Conservation (phyloP, 2,329 filamentous ascomycete genomes). For the Aspergillus calidoustus region DNA sequence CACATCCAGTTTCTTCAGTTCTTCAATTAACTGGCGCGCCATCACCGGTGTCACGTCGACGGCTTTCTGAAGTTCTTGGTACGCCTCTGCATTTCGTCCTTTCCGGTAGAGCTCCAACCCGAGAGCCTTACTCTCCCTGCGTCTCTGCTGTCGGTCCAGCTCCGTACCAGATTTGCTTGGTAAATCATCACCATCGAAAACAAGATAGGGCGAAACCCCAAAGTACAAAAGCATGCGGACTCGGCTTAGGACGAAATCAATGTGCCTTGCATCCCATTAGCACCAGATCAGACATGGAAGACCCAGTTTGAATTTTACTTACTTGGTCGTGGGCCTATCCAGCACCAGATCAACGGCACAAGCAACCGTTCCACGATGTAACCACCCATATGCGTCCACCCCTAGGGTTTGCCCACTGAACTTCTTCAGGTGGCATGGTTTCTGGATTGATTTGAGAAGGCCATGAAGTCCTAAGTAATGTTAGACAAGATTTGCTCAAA, state of each 20-base stretch:
- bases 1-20: constrained; percentile 78
- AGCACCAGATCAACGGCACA: constrained; percentile 91
- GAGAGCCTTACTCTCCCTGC: constrained; percentile 74
- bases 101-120: constrained; percentile 81
- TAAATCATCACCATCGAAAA: constrained; percentile 94
- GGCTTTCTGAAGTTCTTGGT: constrained; percentile 88
- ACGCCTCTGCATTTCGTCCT: constrained; percentile 79
- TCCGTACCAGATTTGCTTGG: constrained; percentile 93
- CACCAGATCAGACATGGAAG: constrained; percentile 57
- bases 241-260: constrained; percentile 87
- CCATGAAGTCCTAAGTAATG: constrained; percentile 73
- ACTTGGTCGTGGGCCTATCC: constrained; percentile 87
- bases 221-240: constrained; percentile 95
- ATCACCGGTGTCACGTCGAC: constrained; percentile 96
- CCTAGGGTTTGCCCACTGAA: constrained; percentile 86
- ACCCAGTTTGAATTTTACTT: constrained; percentile 35
- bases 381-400: constrained; percentile 98
- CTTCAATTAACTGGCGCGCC: constrained; percentile 89
- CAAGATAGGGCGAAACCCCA: constrained; percentile 88
- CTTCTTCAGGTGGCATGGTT: constrained; percentile 82
- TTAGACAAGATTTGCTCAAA: neutral
- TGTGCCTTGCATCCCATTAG: constrained; percentile 63
- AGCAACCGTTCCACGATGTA: constrained; percentile 87
- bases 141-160: constrained; percentile 71
- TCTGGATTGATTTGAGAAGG: constrained; percentile 94